Evolutionary conservation across 2,329 filamentous ascomycete species (phyloP), one percentile per base, ranked within the genome.

Genomic region (Colletotrichum musae): DNA sequence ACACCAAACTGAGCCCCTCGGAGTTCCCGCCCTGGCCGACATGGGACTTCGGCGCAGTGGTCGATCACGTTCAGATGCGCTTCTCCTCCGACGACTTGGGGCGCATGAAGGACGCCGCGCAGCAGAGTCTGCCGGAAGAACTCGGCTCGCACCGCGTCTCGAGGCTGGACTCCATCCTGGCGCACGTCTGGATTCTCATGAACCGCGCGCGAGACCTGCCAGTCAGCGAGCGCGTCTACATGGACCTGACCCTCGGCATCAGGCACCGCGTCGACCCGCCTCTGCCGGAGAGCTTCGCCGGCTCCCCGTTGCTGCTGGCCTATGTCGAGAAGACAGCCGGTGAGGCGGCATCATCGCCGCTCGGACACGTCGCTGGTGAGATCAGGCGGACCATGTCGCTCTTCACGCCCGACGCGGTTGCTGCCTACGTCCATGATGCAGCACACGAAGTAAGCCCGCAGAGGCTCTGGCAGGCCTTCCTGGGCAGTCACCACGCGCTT

Each of bases 391-490:
- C 75, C 7, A 72, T 85, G 52, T 61, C 72, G 4, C 72, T 26
- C 1, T 85, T 85, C 67, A 81, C 79, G 0, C 75, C 78, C 0
- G 76, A 77, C 5, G 77, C 78, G 0, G 73, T 87, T 2, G 78
- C 76, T 0, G 79, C 81, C 4, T 74, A 81, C 41, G 72, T 87
- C 3, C 81, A 86, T 63, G 81, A 84, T 57, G 77, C 78, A 10
- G 81, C 82, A 3, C 76, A 81, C 63, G 84, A 86, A 71, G 71
- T 78, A 12, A 79, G 79, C 12, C 84, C 85, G 0, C 84, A 86
- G 74, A 77, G 85, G 6, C 70, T 86, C 16, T 87, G 84, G 85
- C 80, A 83, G 68, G 80, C 73, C 0, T 86, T 86, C 61, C 64
- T 85, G 6, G 85, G 84, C 0, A 65, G 71, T 0, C 74, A 77